phyloP scores from a whole-genome alignment of 169 alveolate species.

The Blepharisma undulans region DNA sequence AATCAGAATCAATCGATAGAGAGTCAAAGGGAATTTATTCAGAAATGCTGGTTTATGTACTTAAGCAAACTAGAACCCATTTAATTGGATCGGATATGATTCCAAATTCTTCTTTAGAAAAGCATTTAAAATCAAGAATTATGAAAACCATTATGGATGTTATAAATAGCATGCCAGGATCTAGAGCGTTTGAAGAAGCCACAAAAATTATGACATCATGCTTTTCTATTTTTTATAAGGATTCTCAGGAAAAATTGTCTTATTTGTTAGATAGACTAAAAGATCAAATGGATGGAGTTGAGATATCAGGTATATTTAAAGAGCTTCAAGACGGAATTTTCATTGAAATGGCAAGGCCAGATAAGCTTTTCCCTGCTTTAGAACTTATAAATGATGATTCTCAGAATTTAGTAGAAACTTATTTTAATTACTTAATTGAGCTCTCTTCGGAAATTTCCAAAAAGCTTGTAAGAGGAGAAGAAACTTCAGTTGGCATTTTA shows the following conservation, averaged over 20 bases:
- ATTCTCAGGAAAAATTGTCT: not conserved
- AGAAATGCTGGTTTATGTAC: not conserved
- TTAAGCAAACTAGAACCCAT: not conserved
- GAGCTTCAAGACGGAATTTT: not conserved
- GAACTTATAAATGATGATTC: not conserved
- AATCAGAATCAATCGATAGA: not conserved
- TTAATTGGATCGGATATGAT: not conserved
- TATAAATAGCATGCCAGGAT: not conserved
- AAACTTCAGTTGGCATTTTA: not conserved
- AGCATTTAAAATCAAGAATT: too few relatives aligned
- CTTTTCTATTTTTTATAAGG: not conserved
- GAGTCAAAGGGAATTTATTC: not conserved
- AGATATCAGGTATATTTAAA: not conserved
- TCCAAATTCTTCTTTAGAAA: not conserved
- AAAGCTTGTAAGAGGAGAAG: not conserved
- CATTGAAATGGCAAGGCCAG: slow-evolving; percentile 1
- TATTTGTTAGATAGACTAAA: not conserved
- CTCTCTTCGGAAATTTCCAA: not conserved
- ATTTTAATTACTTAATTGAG: not conserved
- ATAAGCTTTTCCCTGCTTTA: not conserved
- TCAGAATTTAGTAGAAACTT: not conserved
- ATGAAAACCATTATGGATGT: not conserved
- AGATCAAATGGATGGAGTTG: not conserved
- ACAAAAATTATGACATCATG: not conserved
- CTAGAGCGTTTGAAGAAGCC: not conserved